Base-by-base conservation (phyloP, 805 yeast genomes). In the Metschnikowia koreensis region DNA sequence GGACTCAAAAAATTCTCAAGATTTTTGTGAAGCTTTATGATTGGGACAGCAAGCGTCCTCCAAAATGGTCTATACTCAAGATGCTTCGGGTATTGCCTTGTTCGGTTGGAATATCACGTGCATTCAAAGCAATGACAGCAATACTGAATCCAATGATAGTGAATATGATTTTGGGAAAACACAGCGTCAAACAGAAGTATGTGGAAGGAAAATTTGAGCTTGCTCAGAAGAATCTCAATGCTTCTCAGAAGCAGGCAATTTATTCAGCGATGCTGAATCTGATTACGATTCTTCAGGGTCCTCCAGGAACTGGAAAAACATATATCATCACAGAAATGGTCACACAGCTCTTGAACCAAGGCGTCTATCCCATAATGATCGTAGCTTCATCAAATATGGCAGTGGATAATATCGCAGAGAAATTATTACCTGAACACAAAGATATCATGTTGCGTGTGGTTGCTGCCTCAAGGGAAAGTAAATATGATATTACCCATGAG, bases 361-460 rank as follows among this genome's bases (percentile, higher is more conserved):
- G 81, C 59, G 79, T 79, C 49, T 83, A 81, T 44, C 81, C 81
- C 54, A 82, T 91, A 10, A 73, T 91, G 39, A 97, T 91, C 2
- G 89, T 96, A 75, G 97, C 97, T 3, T 97, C 97, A 13, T 89
- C 97, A 10, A 91, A 91, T 67, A 92, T 91, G 44, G 97, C 97
- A 0, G 97, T 89, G 34, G 97, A 92, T 67, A 96, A 92, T 71
- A 75, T 92, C 49, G 89, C 97, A 1, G 78, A 77, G 7, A 86
- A 90, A 60, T 73, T 92, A 38, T 94, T 97, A 1, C 82, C 77
- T 60, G 77, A 86, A 41, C 76, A 96, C 55, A 96, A 89, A 68
- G 94, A 88, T 68, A 83, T 86, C 13, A 94, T 86, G 55, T 17
- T 37, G 27, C 44, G 44, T n/a, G 16, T 46, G 7, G 44, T 40